Conservation (phyloP, 1,284 basidiomycete species). For the Peniophora sp. region DNA sequence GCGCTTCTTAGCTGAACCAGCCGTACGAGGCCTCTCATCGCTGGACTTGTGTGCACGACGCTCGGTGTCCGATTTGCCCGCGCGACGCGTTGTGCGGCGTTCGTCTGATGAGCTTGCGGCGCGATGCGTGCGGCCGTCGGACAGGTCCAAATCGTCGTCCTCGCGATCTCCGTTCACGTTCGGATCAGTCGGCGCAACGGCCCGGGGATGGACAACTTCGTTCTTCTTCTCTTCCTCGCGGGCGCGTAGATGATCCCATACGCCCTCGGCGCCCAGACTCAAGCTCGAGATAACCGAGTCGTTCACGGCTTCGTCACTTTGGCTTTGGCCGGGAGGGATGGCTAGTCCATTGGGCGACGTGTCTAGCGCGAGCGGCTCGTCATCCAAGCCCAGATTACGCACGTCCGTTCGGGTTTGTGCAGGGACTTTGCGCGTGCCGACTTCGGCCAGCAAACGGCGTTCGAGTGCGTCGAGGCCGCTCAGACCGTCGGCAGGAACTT, state of each 20-base stretch:
- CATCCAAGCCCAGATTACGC: slow-evolving; percentile 37
- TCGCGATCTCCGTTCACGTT: slow-evolving; percentile 5
- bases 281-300: slow-evolving; percentile 72
- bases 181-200: no score
- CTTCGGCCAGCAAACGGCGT: slow-evolving; percentile 49
- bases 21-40: slow-evolving; percentile 9
- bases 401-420: slow-evolving; percentile 34
- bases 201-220: no score
- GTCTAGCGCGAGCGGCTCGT: slow-evolving; percentile 28
- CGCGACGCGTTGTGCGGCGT: slow-evolving; percentile 22
- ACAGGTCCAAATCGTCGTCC: slow-evolving; percentile 2
- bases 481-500: slow-evolving; percentile 14
- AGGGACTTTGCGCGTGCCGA: slow-evolving; percentile 53
- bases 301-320: slow-evolving; percentile 35
- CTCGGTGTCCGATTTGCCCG: slow-evolving; percentile 2
- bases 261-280: slow-evolving; percentile 46
- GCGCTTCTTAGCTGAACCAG: slow-evolving; percentile 8
- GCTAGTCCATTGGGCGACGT: no score
- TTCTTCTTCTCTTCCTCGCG: slow-evolving; percentile 15
- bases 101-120: slow-evolving; percentile 3
- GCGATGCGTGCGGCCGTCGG: slow-evolving; percentile 1
- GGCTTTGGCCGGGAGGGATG: slow-evolving; percentile 11
- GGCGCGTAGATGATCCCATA: slow-evolving; percentile 10
- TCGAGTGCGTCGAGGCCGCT: slow-evolving; percentile 61
- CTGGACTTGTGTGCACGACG: slow-evolving; percentile 13